Conservation (phyloP, 2,329 filamentous ascomycete genomes). For the Rhynchosporium graminicola region DNA sequence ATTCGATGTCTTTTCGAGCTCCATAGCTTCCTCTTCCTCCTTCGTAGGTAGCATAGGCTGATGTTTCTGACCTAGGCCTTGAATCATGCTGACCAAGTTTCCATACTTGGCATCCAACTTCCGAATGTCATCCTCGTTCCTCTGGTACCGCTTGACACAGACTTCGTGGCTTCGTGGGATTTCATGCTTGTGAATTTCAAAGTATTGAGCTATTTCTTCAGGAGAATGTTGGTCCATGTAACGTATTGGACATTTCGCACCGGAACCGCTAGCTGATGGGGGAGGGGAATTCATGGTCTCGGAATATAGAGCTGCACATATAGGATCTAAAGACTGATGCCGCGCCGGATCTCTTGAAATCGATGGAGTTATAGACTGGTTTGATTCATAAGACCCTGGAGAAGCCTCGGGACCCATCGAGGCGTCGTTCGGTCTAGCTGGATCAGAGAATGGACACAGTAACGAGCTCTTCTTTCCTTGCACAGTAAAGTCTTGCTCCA, state of each 20-base stretch:
- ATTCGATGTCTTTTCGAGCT: conserved; percentile 56
- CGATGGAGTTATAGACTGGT: conserved; percentile 34
- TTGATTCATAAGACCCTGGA: conserved; percentile 31
- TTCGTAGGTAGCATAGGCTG: conserved; percentile 76
- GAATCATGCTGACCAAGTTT: conserved; percentile 90
- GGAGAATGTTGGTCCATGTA: conserved; percentile 90
- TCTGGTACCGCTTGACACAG: conserved; percentile 86
- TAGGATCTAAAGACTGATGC: conserved; percentile 58
- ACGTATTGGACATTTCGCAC: conserved; percentile 83
- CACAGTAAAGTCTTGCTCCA: conserved; percentile 91
- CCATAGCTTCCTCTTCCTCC: conserved; percentile 45
- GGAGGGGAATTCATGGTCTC: conserved; percentile 51
- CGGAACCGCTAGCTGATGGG: conserved; percentile 51
- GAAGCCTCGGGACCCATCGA: conserved; percentile 27
- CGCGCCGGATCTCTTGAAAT: conserved; percentile 45
- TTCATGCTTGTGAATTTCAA: conserved; percentile 94
- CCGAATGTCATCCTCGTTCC: conserved; percentile 79
- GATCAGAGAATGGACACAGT: conserved; percentile 73
- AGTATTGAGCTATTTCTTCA: conserved; percentile 89
- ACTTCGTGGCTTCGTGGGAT: conserved; percentile 91
- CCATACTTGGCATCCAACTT: conserved; percentile 89
- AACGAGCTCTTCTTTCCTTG: conserved; percentile 77
- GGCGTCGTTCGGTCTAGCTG: conserved; percentile 23
- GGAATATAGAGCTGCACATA: conserved; percentile 64
- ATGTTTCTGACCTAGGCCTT: conserved; percentile 83